Evolutionary conservation across 2,329 filamentous ascomycete species (phyloP), one percentile per base, ranked within the genome.

Genomic region (Diaporthe citrichinensis): DNA sequence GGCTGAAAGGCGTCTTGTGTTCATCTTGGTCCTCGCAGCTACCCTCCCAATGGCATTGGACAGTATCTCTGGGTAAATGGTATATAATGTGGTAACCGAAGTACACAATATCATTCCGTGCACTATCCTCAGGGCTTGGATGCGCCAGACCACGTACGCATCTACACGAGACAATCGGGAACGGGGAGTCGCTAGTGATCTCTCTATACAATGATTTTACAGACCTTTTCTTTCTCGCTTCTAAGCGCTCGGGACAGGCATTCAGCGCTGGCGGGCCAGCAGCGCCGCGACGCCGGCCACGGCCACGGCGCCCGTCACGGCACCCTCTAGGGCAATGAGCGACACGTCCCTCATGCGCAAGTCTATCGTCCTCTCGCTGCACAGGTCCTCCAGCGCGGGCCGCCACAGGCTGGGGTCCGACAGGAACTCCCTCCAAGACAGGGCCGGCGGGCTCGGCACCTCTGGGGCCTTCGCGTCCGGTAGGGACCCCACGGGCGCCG

Each of bases 271-370:
- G 75, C 87, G 83, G 65, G 87, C 81, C 31, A 89, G 78, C 58
- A 90, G 80, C 57, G 92, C 78, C 7, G 87, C 87, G 71, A 93
- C 79, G 53, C 90, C 83, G 49, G 88, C 89, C 71, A 89, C 89
- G 23, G 94, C 78, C 0, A 88, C 87, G 15, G 92, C 93, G n/a
- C 94, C 94, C 0, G 91, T 89, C 39, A 90, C 87, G 10, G 90
- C 91, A 73, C 93, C 90, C 83, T 95, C 91, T 49, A 95, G 84
- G 67, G 90, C 92, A 78, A 94, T 85, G n/a, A 93, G 84, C 3
- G 94, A 94, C 44, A 93, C 85, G 79, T 96, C 94, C 71, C 90
- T 89, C 87, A 94, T 94, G 58, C 90, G 90, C 77, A 95, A 80
- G 67, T 89, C 86, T 80, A 95, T 86, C 76, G 84, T 85, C 78